A percentile compares a stretch with the other conserved stretches of the same genome.
Evolutionary conservation across 345 rosid species (phyloP).

Genomic region (Populus pruinosa): DNA sequence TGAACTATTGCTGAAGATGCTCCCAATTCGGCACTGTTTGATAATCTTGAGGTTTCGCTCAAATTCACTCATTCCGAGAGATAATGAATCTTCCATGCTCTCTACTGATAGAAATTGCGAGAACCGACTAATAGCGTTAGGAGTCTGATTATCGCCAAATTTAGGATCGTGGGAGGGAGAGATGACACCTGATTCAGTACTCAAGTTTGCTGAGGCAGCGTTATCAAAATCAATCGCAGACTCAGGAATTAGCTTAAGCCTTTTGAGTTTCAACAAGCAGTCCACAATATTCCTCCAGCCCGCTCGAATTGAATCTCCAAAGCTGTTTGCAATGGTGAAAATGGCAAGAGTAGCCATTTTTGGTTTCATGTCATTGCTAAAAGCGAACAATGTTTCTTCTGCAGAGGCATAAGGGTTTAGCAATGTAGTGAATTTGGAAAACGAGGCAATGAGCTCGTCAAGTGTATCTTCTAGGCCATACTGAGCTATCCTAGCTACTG

Average conservation of each 20-base stretch:
- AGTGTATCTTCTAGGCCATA: constrained; percentile 78
- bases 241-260: constrained; percentile 83
- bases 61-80: constrained; percentile 78
- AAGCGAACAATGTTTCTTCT: constrained; percentile 79
- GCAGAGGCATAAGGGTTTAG: constrained; percentile 84
- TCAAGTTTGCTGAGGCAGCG: constrained; percentile 19
- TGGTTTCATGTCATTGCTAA: constrained; percentile 80
- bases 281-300: constrained; percentile 93
- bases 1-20: constrained; percentile 59
- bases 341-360: constrained; percentile 90
- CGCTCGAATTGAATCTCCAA: constrained; percentile 72
- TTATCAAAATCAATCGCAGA: constrained; percentile 56
- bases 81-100: constrained; percentile 64
- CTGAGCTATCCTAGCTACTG: constrained; percentile 76
- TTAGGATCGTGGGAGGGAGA: constrained; percentile 42
- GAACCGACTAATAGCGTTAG: constrained; percentile 51
- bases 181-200: constrained; percentile 38
- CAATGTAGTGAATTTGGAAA: constrained; percentile 78
- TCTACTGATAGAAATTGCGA: constrained; percentile 77
- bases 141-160: constrained; percentile 28
- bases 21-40: constrained; percentile 72
- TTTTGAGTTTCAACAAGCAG: constrained; percentile 78
- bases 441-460: constrained; percentile 78
- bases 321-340: constrained; percentile 75
- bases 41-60: constrained; percentile 86